Percentiles rank a stretch among this genome's conserved stretches.
These are phyloP conservation scores for Geotrichum cucujoidarum DNA, from an alignment of 1,139 yeast genomes.

Conservation along the genomic window DNA sequence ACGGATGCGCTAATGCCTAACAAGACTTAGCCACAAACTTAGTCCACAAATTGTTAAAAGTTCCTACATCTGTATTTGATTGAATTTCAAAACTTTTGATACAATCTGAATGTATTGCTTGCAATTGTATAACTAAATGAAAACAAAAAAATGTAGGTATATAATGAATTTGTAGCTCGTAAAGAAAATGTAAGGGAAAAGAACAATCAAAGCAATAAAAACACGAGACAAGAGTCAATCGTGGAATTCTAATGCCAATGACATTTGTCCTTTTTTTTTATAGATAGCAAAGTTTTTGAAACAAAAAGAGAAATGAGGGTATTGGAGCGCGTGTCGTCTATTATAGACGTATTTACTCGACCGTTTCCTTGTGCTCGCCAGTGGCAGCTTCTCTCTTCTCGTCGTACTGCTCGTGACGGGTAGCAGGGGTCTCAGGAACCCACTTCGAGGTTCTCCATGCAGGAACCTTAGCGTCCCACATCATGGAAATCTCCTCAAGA, in stretches of 20 bases:
- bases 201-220: neutral
- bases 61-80: no score
- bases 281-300: neutral
- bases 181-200: neutral
- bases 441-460: constrained; percentile 51
- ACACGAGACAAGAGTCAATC: no score
- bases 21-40: no score
- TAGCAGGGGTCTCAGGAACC: constrained; percentile 22
- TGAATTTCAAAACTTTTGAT: no score
- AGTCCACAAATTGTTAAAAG: no score
- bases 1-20: no score
- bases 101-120: no score
- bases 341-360: neutral
- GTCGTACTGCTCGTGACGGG: constrained; percentile 3
- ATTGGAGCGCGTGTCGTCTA: neutral
- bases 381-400: neutral
- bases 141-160: no score
- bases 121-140: no score
- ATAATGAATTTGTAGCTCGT: neutral
- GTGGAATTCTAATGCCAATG: no score
- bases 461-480: constrained; percentile 52
- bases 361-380: neutral
- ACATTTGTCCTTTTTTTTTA: no score
- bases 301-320: neutral
- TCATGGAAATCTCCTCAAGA: constrained; percentile 62